Evolutionary conservation across 768 basidiomycete species (phyloP).

Genomic region (Leccinum olivaceopallidum): DNA sequence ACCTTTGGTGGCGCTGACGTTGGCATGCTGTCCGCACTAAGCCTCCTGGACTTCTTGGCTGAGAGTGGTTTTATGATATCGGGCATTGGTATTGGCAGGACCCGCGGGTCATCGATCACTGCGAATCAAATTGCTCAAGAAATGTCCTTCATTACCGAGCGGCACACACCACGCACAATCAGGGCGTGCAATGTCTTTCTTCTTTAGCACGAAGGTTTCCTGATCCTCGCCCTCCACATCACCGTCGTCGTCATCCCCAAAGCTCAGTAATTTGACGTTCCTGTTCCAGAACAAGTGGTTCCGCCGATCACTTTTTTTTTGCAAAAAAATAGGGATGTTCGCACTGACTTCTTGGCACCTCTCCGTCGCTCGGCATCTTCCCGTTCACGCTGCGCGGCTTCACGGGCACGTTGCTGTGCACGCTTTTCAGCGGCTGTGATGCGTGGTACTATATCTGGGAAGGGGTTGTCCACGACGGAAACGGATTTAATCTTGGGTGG

Average conservation of each 20-base stretch:
- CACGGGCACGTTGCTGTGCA: conserved; percentile 78
- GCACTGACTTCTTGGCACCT: conserved; percentile 83
- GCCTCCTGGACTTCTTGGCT: not conserved
- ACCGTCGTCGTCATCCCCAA: conserved; percentile 75
- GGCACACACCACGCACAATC: conserved; percentile 59
- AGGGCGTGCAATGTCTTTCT: conserved; percentile 81
- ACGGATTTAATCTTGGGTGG: conserved; percentile 90
- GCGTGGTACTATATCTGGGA: conserved; percentile 91
- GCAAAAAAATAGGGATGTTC: not conserved
- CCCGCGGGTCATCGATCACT: conserved; percentile 26
- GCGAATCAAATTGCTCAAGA: conserved; percentile 4
- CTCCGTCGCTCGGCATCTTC: conserved; percentile 71
- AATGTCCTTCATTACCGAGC: not conserved
- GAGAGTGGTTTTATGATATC: conserved; percentile 7
- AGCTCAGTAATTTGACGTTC: conserved; percentile 88
- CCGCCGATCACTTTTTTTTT: not conserved
- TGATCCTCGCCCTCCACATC: conserved; percentile 58
- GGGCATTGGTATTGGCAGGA: conserved; percentile 9
- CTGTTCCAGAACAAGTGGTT: conserved; percentile 39
- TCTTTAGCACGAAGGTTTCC: conserved; percentile 57
- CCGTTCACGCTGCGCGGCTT: conserved; percentile 73
- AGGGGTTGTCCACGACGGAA: conserved; percentile 89
- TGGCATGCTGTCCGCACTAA: not conserved
- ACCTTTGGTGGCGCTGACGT: conserved; percentile 20
- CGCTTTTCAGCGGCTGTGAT: conserved; percentile 94